Evolutionary conservation across 2,329 filamentous ascomycete species (phyloP).

Genomic region (Parasarocladium wereldwijsianum): DNA sequence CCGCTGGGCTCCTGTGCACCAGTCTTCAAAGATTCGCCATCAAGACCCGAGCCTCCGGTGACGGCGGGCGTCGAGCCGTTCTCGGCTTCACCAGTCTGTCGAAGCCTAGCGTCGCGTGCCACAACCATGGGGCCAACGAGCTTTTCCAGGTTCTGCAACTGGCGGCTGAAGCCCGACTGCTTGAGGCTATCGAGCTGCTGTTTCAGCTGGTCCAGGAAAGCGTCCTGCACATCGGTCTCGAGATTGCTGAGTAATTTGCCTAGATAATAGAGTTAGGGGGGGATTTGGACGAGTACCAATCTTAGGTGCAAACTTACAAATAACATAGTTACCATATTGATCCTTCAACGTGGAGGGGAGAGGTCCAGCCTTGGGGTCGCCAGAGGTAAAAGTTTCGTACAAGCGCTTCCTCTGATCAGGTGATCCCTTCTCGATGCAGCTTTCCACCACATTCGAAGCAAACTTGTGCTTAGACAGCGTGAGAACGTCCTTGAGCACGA

Average conservation of each 20-base stretch:
- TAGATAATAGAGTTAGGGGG: constrained; percentile 19
- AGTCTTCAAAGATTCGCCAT: neutral
- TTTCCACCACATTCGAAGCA: constrained; percentile 94
- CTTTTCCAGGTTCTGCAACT: constrained; percentile 27
- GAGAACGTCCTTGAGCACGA: constrained; percentile 60
- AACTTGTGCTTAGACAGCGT: constrained; percentile 85
- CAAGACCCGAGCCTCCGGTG: neutral
- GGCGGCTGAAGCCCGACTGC: constrained; percentile 49
- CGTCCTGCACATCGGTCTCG: constrained; percentile 41
- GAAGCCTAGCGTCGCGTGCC: constrained; percentile 6
- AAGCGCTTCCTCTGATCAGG: constrained; percentile 56
- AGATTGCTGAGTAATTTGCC: constrained; percentile 65
- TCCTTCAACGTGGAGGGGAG: constrained; percentile 73
- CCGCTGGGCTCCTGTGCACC: neutral
- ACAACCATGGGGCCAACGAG: constrained; percentile 8
- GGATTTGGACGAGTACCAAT: neutral
- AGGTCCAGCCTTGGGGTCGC: constrained; percentile 52
- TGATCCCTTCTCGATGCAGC: constrained; percentile 63
- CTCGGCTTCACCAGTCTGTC: constrained; percentile 2
- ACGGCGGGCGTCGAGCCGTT: neutral
- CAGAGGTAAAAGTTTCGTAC: constrained; percentile 42
- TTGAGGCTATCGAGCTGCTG: constrained; percentile 47
- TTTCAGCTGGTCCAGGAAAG: constrained; percentile 48
- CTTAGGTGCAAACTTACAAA: constrained; percentile 55
- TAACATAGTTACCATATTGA: constrained; percentile 89